Evolutionary conservation across 2,329 filamentous ascomycete genomes (phyloP), one percentile per base, ranked within the genome.

Genomic region (Aspergillus chevalieri): DNA sequence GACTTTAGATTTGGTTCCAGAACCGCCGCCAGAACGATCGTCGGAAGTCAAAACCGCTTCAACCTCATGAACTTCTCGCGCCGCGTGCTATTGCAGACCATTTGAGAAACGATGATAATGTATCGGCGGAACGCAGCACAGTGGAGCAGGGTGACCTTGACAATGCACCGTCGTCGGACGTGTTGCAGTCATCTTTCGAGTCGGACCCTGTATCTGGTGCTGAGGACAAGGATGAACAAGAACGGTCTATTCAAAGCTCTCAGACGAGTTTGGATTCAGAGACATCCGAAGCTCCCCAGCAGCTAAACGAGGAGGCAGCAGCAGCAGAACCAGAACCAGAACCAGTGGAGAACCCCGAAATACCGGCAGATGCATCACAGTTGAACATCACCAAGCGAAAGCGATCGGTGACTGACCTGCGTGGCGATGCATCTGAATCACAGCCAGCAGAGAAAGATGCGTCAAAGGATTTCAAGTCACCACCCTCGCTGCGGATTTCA

Each of bases 21-120:
- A 96, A 96, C 65, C 83, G 90, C 64, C 82, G 92, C 57, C 92
- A 97, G 69, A 95, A 94, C 70, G 89, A 94, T 67, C 82, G 92
- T 60, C 83, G 92, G 58, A 94, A 92, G 74, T 89, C 89, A 48
- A 86, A 88, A 59, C 90, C 91, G 43, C 78, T 95, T 34, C 82
- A 88, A 24, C 81, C 85, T 8, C 84, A 90, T 67, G 89, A 93
- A 66, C 79, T 92, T 48, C 82, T 73, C 19, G 65, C 66, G 7
- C 71, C 65, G 24, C 62, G 60, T 43, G 57, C 52, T 47, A 57
- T 53, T 47, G 48, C 59, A 30, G 59, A 64, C 52, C 59, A 61
- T 43, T 57, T 57, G 26, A 62, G 60, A 38, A 60, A 59, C 52
- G 62, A 67, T 51, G 65, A 66, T 48, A 61, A 54, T 53, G 51